Evolutionary conservation across 2,329 filamentous ascomycete genomes (phyloP).

Genomic region (Fusarium brachygibbosum): DNA sequence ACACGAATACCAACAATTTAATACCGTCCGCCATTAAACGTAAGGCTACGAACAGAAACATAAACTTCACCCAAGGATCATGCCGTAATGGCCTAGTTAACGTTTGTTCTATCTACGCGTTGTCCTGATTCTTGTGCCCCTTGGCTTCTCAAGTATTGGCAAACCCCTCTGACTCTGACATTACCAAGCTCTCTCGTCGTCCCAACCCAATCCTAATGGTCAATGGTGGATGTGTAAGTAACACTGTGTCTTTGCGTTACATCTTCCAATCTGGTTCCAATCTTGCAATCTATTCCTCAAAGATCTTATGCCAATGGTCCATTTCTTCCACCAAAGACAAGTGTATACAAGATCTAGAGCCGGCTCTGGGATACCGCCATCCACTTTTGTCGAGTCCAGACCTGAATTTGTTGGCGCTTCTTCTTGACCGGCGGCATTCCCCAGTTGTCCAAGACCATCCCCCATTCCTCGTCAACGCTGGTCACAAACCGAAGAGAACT

Average conservation of each 20-base stretch:
- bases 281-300: neutral
- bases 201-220: neutral
- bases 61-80: neutral
- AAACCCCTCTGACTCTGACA: neutral
- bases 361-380: neutral
- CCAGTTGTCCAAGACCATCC: constrained; percentile 23
- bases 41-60: neutral
- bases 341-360: neutral
- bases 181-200: neutral
- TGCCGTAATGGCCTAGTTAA: neutral
- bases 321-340: neutral
- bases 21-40: neutral
- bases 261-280: neutral
- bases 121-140: neutral
- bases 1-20: neutral
- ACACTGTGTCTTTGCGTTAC: neutral
- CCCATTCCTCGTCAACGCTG: constrained; percentile 37
- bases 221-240: neutral
- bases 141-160: neutral
- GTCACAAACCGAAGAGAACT: constrained; percentile 43
- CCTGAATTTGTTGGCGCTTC: constrained; percentile 20
- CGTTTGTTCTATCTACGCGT: neutral
- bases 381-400: neutral
- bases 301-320: neutral
- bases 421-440: constrained; percentile 11